These are phyloP conservation scores for Candida gorgasii DNA, from an alignment of 805 yeast genomes.

Conservation along the genomic window DNA sequence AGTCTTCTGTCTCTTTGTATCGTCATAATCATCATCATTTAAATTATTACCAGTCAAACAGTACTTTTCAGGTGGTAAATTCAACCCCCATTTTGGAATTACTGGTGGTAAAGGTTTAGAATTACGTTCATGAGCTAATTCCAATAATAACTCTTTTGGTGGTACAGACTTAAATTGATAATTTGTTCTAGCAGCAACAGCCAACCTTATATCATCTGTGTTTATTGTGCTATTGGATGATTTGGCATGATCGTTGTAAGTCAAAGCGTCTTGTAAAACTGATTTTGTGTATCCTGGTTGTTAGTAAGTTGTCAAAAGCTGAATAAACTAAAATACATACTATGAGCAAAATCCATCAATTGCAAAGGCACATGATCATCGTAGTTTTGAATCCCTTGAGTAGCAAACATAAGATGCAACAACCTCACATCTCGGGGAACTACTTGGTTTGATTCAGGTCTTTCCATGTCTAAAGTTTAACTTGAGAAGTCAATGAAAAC, in stretches of 20 bases:
- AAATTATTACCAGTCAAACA: conserved; percentile 85
- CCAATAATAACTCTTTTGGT: conserved; percentile 88
- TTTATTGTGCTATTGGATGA: conserved; percentile 57
- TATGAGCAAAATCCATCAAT: conserved; percentile 93
- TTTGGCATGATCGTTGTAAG: conserved; percentile 80
- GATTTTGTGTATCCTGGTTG: conserved; percentile 65
- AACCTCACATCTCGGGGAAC: conserved; percentile 90
- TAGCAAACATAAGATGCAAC: conserved; percentile 85
- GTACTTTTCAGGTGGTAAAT: conserved; percentile 97
- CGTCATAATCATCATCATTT: conserved; percentile 46
- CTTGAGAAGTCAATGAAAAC: not conserved
- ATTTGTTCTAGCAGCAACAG: conserved; percentile 91
- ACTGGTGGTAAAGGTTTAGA: conserved; percentile 88
- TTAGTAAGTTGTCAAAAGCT: conserved; percentile 9
- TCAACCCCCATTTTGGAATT: conserved; percentile 85
- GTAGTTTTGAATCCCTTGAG: conserved; percentile 87
- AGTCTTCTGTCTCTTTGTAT: conserved; percentile 24
- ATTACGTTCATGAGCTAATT: conserved; percentile 90
- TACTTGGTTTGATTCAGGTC: conserved; percentile 19
- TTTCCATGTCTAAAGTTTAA: no score
- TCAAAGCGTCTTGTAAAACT: conserved; percentile 83
- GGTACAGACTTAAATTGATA: conserved; percentile 94
- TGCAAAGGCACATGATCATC: conserved; percentile 96
- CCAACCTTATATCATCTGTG: conserved; percentile 88
- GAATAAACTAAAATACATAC: conserved; percentile 11